phyloP scores from a whole-genome alignment of 148 eudicot genomes.

The Pouteria glomerata region DNA sequence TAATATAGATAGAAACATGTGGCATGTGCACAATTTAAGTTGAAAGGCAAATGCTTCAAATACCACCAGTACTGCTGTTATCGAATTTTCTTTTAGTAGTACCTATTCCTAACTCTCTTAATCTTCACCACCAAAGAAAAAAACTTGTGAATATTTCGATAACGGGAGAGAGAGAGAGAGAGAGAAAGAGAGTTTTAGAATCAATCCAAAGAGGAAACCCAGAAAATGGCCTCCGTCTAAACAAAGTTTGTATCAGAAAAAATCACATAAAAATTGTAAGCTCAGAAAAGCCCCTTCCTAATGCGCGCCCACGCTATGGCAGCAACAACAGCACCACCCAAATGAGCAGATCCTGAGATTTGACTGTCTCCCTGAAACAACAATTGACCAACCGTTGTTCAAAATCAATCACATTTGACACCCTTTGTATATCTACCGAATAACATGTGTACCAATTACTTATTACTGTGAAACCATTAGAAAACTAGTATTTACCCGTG shows the following conservation, averaged over 20 bases:
- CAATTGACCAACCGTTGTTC: too few species aligned
- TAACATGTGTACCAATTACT: too few species aligned
- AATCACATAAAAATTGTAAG: not conserved
- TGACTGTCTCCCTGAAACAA: slow-evolving; percentile 57
- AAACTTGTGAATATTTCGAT: not conserved
- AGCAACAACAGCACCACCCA: slow-evolving; percentile 83
- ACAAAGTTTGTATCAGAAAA: not conserved
- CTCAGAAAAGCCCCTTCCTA: slow-evolving; percentile 42
- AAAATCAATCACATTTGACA: too few species aligned
- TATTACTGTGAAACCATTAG: too few species aligned
- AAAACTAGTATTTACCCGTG: too few species aligned
- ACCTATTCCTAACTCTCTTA: not conserved
- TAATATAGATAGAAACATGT: too few species aligned
- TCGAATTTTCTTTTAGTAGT: not conserved
- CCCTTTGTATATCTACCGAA: too few species aligned
- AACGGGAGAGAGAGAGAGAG: not conserved
- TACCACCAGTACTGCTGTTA: too few species aligned
- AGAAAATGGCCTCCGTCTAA: not conserved
- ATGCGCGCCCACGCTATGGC: slow-evolving; percentile 54
- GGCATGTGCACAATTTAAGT: too few species aligned
- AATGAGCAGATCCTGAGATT: slow-evolving; percentile 73
- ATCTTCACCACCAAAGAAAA: not conserved
- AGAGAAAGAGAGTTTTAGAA: too few species aligned
- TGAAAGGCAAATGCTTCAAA: too few species aligned
- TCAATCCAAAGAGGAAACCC: not conserved